Evolutionary conservation across 164 flowering plant species (phyloP).

Genomic region (Aristolochia fimbriata): DNA sequence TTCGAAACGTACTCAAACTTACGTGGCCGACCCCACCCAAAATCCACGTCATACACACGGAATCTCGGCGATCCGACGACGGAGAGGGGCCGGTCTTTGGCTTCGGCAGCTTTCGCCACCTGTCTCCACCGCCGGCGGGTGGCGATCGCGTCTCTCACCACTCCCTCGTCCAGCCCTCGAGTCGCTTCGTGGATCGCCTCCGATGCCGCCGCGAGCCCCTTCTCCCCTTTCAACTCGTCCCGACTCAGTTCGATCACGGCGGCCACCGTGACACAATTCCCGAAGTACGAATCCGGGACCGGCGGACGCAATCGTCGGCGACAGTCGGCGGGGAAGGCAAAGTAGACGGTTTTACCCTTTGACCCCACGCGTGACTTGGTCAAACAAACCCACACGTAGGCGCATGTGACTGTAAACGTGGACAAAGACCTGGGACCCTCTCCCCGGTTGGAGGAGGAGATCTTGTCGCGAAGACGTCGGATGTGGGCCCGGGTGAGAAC

Average conservation of each 20-base stretch:
- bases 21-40: constrained; percentile 8
- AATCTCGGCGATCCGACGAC: constrained; percentile 7
- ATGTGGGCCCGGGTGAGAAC: constrained; percentile 1
- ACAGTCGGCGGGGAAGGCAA: constrained; percentile 24
- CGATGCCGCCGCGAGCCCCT: constrained; percentile 23
- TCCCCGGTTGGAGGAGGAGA: neutral
- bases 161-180: neutral
- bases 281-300: constrained; percentile 34
- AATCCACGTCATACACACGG: constrained; percentile 7
- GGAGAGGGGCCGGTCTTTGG: neutral
- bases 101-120: neutral
- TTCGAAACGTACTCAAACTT: constrained; percentile 8
- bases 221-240: constrained; percentile 15
- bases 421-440: constrained; percentile 8
- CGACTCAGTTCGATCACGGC: constrained; percentile 1
- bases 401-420: constrained; percentile 21
- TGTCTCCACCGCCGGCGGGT: neutral
- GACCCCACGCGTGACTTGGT: constrained; percentile 8
- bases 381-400: constrained; percentile 33
- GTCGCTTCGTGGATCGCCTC: constrained; percentile 17
- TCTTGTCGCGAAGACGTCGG: constrained; percentile 2
- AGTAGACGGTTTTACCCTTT: constrained; percentile 1
- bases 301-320: constrained; percentile 17
- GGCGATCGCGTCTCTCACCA: neutral
- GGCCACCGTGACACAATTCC: constrained; percentile 27